Base-by-base conservation (phyloP, 2,329 filamentous ascomycete genomes). In the Trichoderma sp. region DNA sequence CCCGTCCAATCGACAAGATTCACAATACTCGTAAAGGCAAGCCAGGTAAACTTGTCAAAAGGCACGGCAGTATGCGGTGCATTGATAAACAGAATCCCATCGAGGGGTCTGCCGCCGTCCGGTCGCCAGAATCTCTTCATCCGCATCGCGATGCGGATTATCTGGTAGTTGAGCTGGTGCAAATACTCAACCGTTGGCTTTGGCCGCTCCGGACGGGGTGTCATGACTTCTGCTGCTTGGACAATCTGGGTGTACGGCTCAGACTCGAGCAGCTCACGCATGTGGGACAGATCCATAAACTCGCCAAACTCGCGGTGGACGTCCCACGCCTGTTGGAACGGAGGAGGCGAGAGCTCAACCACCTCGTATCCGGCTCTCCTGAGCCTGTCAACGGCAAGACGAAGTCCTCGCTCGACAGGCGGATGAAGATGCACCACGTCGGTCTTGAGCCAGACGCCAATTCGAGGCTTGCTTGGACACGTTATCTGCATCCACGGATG, bases 201-300 rank as follows among this genome's bases (percentile, higher is more conserved):
- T 24, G 41, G 55, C 3, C 5, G 41, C 7, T 14, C 14, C 41
- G 3, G 3, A 17, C 34, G 6, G 28, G 26, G 7, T 1, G 43
- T 58, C 12, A 58, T 58, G 14, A 21, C 3, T 3, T 3, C 26
- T 2, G 21, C 28, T 5, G 26, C 55, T 9, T 58, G 26, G 7
- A 58, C 55, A 47, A 47, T 47, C 12, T 58, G 30, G 15, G 55
- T 58, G 43, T 47, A n/a, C 15, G 55, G 55, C 44, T 58, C 55
- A 1, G 43, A 47, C 14, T 47, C 55, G 6, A 58, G 28, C 7
- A 58, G 43, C 24, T 47, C 39, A n/a, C 55, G 43, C 43, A 58
- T 24, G 19, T 47, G 28, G 0, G 55, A 47, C 3, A 58, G 10
- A 47, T 58, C 43, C 55, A 47, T 17, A 2, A 47, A 45, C 12